A percentile compares a stretch with the other conserved stretches of the same genome.
Evolutionary conservation across 345 rosid genomes (phyloP).

Genomic region (Populus tremula): DNA sequence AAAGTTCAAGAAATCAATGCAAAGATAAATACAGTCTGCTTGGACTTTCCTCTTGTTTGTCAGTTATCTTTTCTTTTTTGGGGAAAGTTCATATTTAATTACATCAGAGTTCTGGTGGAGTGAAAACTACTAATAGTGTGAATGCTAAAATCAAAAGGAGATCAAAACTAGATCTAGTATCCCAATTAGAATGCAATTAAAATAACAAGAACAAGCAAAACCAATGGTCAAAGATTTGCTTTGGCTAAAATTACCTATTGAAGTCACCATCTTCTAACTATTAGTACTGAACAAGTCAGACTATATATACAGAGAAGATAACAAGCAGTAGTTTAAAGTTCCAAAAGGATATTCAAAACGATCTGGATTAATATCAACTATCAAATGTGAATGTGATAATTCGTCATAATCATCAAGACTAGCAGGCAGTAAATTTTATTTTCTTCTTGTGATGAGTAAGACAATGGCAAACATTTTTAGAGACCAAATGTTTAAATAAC

Average conservation of each 20-base stretch:
- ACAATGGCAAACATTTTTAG: neutral
- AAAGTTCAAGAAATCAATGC: neutral
- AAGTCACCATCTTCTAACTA: neutral
- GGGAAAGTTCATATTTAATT: neutral
- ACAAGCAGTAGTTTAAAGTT: neutral
- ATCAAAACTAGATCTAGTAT: neutral
- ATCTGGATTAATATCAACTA: neutral
- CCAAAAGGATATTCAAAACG: neutral
- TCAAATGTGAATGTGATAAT: neutral
- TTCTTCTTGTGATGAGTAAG: neutral
- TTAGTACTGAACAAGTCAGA: neutral
- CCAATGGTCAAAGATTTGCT: neutral
- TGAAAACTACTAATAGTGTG: conserved; percentile 1
- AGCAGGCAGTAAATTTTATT: neutral
- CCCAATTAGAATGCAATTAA: neutral
- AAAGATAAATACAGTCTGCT: neutral
- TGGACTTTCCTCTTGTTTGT: neutral
- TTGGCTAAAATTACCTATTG: neutral
- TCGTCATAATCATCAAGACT: neutral
- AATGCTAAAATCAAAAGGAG: neutral
- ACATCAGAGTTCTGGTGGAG: neutral
- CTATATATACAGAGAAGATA: neutral
- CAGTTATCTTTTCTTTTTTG: neutral
- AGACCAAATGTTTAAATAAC: neutral
- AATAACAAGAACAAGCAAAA: neutral